phyloP scores from a whole-genome alignment of 495 filamentous ascomycete species.

The Penicillium manginii region DNA sequence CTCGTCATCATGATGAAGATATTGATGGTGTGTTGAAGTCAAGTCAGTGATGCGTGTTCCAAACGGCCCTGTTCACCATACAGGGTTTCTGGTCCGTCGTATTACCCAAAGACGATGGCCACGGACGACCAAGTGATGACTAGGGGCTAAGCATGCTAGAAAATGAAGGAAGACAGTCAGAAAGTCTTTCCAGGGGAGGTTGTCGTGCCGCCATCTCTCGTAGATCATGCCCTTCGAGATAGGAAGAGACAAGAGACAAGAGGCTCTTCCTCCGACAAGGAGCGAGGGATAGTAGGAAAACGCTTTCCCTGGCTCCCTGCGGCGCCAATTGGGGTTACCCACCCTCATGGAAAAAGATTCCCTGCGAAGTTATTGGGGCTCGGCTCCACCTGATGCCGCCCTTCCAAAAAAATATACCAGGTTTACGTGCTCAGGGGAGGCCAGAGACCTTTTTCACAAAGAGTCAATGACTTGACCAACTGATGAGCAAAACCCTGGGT shows the following conservation, averaged over 20 bases:
- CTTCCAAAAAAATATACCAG: neutral
- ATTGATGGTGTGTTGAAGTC: neutral
- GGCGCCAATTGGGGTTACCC: neutral
- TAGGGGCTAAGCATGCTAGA: neutral
- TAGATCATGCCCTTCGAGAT: neutral
- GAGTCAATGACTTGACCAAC: no score
- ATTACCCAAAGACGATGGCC: no score
- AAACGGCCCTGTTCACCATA: neutral
- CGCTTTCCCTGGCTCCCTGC: neutral
- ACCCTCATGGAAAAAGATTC: neutral
- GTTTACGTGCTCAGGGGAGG: neutral
- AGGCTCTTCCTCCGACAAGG: neutral
- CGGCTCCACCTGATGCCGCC: neutral
- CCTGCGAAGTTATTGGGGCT: neutral
- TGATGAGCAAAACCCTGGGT: no score
- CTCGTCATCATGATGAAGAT: neutral
- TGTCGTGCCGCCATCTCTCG: neutral
- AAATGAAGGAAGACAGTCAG: neutral
- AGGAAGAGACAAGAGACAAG: neutral
- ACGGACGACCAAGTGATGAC: neutral
- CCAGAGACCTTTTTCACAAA: no score
- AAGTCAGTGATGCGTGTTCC: neutral
- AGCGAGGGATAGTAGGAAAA: neutral
- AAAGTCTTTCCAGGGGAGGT: neutral
- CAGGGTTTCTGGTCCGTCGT: neutral